Evolutionary conservation across 306 rosid species (phyloP).

Genomic region (Glycine latifolia): DNA sequence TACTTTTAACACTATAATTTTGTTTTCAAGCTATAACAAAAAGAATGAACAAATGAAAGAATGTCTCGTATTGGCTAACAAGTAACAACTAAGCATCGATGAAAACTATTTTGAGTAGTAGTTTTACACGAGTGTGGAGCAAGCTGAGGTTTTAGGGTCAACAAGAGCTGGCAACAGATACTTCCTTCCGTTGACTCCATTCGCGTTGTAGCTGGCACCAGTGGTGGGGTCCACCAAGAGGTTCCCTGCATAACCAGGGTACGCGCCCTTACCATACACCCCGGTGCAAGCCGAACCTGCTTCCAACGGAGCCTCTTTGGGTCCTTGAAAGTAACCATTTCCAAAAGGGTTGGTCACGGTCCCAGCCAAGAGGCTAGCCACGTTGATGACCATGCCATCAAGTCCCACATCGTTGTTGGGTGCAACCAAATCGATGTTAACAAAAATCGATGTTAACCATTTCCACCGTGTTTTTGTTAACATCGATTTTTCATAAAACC

Average conservation of each 20-base stretch:
- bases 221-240: conserved; percentile 61
- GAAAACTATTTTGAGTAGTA: not conserved
- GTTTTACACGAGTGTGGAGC: conserved; percentile 55
- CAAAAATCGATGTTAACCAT: too few relatives aligned
- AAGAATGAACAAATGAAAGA: conserved; percentile 13
- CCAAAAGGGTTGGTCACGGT: conserved; percentile 72
- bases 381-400: conserved; percentile 74
- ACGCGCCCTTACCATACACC: conserved; percentile 72
- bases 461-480: too few relatives aligned
- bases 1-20: too few relatives aligned
- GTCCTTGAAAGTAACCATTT: conserved; percentile 77
- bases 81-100: not conserved
- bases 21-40: too few relatives aligned
- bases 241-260: conserved; percentile 75
- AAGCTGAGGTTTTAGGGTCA: conserved; percentile 68
- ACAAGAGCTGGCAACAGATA: conserved; percentile 69
- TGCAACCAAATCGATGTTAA: too few relatives aligned
- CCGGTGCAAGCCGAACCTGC: conserved; percentile 78
- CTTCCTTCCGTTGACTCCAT: conserved; percentile 61
- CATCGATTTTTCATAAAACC: too few relatives aligned
- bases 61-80: not conserved
- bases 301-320: conserved; percentile 74
- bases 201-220: conserved; percentile 75
- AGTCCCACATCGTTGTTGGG: conserved; percentile 78
- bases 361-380: conserved; percentile 74